Evolutionary conservation across 108 stramenopile genomes (phyloP).

Genomic region (Cyclotella baltica): DNA sequence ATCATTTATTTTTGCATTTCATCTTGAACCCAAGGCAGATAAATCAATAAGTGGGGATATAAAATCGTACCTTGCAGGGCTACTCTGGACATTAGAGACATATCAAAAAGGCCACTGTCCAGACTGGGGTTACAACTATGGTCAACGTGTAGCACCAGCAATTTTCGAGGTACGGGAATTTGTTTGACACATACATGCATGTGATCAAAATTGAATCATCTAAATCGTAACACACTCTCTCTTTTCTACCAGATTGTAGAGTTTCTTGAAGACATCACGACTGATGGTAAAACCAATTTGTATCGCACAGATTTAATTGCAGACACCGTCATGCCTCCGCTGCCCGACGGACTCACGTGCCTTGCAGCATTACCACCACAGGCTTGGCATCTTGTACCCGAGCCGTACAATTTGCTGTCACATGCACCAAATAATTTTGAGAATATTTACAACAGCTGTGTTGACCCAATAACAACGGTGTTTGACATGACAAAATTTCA

Average conservation of each 20-base stretch:
- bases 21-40: neutral
- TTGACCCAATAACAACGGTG: conserved; percentile 59
- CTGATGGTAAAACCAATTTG: conserved; percentile 17
- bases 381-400: conserved; percentile 66
- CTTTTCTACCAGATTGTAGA: conserved; percentile 16
- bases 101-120: conserved; percentile 77
- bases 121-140: conserved; percentile 86
- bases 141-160: conserved; percentile 62
- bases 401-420: conserved; percentile 69
- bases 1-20: neutral
- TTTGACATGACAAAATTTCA: conserved; percentile 71
- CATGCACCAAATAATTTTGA: conserved; percentile 57
- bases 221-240: neutral
- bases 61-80: conserved; percentile 72
- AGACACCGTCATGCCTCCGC: conserved; percentile 46
- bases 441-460: conserved; percentile 65
- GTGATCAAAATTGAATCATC: neutral
- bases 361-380: conserved; percentile 81
- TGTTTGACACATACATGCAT: neutral
- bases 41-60: conserved; percentile 51
- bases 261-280: conserved; percentile 21
- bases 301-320: conserved; percentile 38
- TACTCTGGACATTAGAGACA: conserved; percentile 89
- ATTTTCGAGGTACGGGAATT: conserved; percentile 49
- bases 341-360: conserved; percentile 73